These are phyloP conservation scores for Phyllosticta citriasiana DNA, from an alignment of 2,329 filamentous ascomycete genomes.

Conservation along the genomic window DNA sequence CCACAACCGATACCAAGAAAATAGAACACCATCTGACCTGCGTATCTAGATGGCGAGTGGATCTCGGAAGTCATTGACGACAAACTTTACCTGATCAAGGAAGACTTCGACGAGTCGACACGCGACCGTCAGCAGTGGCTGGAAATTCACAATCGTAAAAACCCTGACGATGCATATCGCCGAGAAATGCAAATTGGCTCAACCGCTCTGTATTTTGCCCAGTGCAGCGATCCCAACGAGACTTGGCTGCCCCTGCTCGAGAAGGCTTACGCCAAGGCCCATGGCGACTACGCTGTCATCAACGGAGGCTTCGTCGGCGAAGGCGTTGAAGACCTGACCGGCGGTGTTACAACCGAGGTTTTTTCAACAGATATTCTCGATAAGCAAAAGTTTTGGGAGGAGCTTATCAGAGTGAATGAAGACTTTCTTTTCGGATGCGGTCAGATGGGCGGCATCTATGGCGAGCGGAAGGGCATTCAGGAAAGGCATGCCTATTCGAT, in stretches of 20 bases:
- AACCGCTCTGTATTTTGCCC: constrained; percentile 66
- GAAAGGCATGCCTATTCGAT: constrained; percentile 46
- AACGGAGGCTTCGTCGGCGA: constrained; percentile 59
- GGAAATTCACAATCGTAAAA: constrained; percentile 48
- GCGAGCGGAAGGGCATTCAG: constrained; percentile 36
- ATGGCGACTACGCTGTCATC: constrained; percentile 68
- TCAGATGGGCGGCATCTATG: constrained; percentile 52
- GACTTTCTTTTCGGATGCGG: constrained; percentile 71
- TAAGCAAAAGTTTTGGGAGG: constrained; percentile 72
- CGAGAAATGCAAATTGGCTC: constrained; percentile 64
- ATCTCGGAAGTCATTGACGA: constrained; percentile 86
- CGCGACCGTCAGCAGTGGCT: constrained; percentile 65
- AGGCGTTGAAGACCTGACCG: constrained; percentile 49
- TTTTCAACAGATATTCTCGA: constrained; percentile 61
- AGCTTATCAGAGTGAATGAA: constrained; percentile 67
- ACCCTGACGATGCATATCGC: constrained; percentile 58
- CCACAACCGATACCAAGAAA: neutral
- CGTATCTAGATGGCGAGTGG: constrained; percentile 45
- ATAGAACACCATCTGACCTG: neutral
- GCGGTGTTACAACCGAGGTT: constrained; percentile 60
- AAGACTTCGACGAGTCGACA: constrained; percentile 65
- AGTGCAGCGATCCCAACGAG: constrained; percentile 64
- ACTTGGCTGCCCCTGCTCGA: constrained; percentile 74
- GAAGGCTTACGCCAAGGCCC: constrained; percentile 76
- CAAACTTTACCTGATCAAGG: constrained; percentile 69